Conservation (phyloP, 1,139 yeast genomes). For the Kazachstania sp. region DNA sequence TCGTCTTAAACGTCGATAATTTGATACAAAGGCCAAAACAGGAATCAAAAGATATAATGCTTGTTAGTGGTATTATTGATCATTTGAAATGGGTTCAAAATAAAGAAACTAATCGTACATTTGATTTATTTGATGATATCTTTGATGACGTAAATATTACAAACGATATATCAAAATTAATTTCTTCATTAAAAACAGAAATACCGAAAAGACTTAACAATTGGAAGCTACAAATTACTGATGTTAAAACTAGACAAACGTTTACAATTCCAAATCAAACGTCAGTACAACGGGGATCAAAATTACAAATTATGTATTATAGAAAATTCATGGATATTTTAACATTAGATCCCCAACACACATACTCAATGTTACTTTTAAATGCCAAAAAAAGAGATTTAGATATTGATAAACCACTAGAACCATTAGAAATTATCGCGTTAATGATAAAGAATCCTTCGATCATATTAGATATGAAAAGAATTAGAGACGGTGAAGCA, state of each 20-base stretch:
- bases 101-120: not conserved
- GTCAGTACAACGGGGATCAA: conserved; percentile 43
- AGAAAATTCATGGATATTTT: conserved; percentile 37
- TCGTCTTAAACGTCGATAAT: conserved; percentile 4
- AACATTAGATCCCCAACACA: conserved; percentile 22
- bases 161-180: not conserved
- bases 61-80: conserved; percentile 60
- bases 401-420: conserved; percentile 44
- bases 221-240: conserved; percentile 34
- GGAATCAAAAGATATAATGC: conserved; percentile 25
- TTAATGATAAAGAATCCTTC: conserved; percentile 34
- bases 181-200: not conserved
- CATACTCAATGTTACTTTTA: conserved; percentile 31
- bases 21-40: not conserved
- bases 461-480: conserved; percentile 38
- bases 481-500: conserved; percentile 39
- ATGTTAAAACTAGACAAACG: conserved; percentile 49
- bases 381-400: conserved; percentile 41
- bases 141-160: not conserved
- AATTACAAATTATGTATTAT: conserved; percentile 52
- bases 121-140: not conserved
- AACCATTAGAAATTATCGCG: conserved; percentile 33
- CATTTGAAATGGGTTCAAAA: conserved; percentile 30
- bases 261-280: conserved; percentile 39
- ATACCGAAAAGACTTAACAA: conserved; percentile 7